Evolutionary conservation across 768 basidiomycete species (phyloP), one percentile per base, ranked within the genome.

Genomic region (Pseudohyphozyma bogoriensis): DNA sequence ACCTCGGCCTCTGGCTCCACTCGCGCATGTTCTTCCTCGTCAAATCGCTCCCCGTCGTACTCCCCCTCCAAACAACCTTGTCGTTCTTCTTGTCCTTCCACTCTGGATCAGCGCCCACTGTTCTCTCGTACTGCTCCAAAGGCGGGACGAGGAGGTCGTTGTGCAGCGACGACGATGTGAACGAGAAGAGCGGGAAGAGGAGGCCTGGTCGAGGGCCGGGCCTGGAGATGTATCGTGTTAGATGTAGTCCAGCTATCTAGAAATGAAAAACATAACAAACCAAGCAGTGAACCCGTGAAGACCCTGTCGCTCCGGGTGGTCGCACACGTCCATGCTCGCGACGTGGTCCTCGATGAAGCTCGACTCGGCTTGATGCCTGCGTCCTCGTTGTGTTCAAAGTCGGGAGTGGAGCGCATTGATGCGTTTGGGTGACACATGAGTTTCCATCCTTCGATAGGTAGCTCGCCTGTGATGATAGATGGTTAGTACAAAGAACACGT

Each of bases 21-120:
- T 66, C 63, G 58, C 71, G 69, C 22, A 66, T 55, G 18, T 29
- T 58, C n/a, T 24, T 50, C 15, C 37, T 55, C 39, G 53, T 65
- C 39, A 63, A 58, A 33, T 64, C 54, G 50, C 45, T 62, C 10
- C 77, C 77, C 0, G 77, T 77, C 2, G 74, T 76, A 5, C 70
- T 70, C 10, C 77, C 77, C 20, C 77, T 62, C 77, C 77, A 78
- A 29, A 77, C 72, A n/a, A 76, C 54, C 54, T 71, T 66, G 55
- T 75, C 66, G 52, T 72, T 55, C 24, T 77, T 77, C 26, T 73
- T 74, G 58, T 74, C 71, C 16, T 66, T 64, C 76, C 76, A 78
- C 15, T 46, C n/a, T 8, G 55, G 60, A 54, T 69, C 70, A 15
- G 45, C 51, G 0, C 62, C 68, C 13, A 69, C 67, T 13, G 55